Base-by-base conservation (phyloP, 2,329 filamentous ascomycete genomes). In the Pestalotiopsis sp. region DNA sequence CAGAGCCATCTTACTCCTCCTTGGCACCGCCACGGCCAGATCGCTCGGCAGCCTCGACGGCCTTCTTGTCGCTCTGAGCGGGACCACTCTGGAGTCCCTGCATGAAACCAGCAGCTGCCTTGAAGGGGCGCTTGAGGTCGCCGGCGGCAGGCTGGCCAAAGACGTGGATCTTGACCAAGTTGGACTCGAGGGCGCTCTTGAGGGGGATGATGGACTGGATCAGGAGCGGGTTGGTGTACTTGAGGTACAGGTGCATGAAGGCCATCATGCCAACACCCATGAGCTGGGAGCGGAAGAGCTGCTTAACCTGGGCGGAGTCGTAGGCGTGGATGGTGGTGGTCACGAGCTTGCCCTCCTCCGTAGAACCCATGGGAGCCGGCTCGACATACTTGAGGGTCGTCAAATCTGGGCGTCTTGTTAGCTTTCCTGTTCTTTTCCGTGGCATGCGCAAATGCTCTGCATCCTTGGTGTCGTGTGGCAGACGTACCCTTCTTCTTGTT, bases 341-440 rank as follows among this genome's bases (percentile, higher is more conserved):
- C 76, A 98, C 92, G 76, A 97, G 93, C 84, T 98, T 98, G 80
- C 93, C 91, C 84, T 98, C 95, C 82, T 98, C 96, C 77, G 91
- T 89, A 75, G 93, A 97, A 76, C 96, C 96, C 91, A 98, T 93
- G 59, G 94, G 91, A 4, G 96, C 90, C 59, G 95, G 95, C 86
- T 99, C 96, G 80, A 99, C 95, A 84, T 99, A 99, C 85, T 99
- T 98, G 80, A 99, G 91, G 3, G 96, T 97, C 27, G 95, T 97
- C 84, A 98, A 89, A 80, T 99, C 96, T 98, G 78, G 13, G 36
- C 7, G 9, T n/a, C 58, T 56, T 39, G 14, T 59, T 56, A 52
- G 3, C 23, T 2, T 25, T 52, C 4, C 2, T 20, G 17, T 52
- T 25, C 36, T 66, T 20, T 58, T 66, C 39, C 68, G 66, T 45